phyloP scores from a whole-genome alignment of 805 yeast species.

The Kockiozyma suomiensis region DNA sequence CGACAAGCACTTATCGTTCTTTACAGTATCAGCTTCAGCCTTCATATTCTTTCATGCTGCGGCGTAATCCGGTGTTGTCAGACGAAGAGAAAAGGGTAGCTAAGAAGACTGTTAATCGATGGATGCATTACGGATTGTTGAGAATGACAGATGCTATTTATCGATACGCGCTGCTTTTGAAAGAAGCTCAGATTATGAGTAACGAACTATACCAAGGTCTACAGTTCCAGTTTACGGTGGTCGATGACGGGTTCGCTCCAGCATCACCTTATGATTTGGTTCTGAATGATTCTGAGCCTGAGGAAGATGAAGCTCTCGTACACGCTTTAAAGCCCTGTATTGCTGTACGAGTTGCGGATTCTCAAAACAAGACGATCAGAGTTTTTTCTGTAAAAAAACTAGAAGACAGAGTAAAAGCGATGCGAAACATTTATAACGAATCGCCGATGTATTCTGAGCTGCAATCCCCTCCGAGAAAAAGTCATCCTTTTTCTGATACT shows the following conservation, averaged over 20 bases:
- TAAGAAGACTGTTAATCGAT: slow-evolving; percentile 2
- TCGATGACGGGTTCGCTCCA: slow-evolving; percentile 20
- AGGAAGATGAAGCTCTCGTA: slow-evolving; percentile 20
- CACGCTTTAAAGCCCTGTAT: slow-evolving; percentile 29
- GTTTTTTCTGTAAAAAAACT: slow-evolving; percentile 31
- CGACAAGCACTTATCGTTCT: background rate
- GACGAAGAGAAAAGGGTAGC: slow-evolving; percentile 19
- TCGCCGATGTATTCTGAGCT: slow-evolving; percentile 24
- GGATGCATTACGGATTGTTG: slow-evolving; percentile 17
- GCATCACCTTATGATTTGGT: slow-evolving; percentile 32
- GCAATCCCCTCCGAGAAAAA: background rate
- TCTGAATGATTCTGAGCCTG: slow-evolving; percentile 28
- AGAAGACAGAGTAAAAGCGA: slow-evolving; percentile 16
- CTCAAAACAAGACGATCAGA: slow-evolving; percentile 18
- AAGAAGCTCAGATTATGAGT: slow-evolving; percentile 44
- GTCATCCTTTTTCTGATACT: slow-evolving; percentile 12
- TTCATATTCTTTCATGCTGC: background rate
- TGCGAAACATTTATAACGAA: slow-evolving; percentile 25
- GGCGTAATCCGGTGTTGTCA: slow-evolving; percentile 18
- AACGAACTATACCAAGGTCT: slow-evolving; percentile 40
- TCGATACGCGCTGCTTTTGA: slow-evolving; percentile 25
- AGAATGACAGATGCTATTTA: slow-evolving; percentile 28
- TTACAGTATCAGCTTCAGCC: background rate
- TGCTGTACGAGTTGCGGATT: slow-evolving; percentile 35
- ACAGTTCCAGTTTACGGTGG: slow-evolving; percentile 38